Evolutionary conservation across 2,329 filamentous ascomycete genomes (phyloP), one percentile per base, ranked within the genome.

Genomic region (Fusarium abutilonis): DNA sequence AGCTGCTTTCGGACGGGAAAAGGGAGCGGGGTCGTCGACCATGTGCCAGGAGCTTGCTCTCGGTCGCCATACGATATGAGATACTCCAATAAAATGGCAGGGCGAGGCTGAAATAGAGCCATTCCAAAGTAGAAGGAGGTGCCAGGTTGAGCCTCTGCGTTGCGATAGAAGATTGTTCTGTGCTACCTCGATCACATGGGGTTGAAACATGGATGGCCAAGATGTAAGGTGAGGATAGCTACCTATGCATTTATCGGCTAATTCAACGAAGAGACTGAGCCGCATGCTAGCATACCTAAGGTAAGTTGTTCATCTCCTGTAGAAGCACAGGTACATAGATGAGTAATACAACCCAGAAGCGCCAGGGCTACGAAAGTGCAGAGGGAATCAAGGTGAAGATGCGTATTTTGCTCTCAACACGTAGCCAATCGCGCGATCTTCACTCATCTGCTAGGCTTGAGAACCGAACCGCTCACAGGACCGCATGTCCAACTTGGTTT

Each of bases 141-240:
- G 26, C 23, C 23, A 26, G 23, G 8, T 34, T 48, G 56, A 60
- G 41, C 32, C 48, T 60, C 41, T 55, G 48, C 48, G 10, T 23
- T 19, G 23, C 23, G n/a, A 5, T 56, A 42, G 56, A 21, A 21
- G 6, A 26, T 26, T 26, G 23, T 26, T 26, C 23, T 26, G 23
- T 26, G 17, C 31, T 34, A 14, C 31, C n/a, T 9, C 43, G 38
- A 15, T n/a, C 6, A 14, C 28, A 38, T 13, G 36, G 17, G 9
- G 13, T 38, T 17, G 10, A 21, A 17, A 38, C 10, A 48, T 32
- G 28, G 23, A 19, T 19, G 17, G 19, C 28, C 26, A 19, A 32
- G 17, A 13, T 34, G 31, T 7, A 32, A 26, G 31, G 31, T n/a
- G 6, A 8, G 11, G 4, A 13, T 11, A 4, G 13, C 2, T 34